Evolutionary conservation across 768 basidiomycete genomes (phyloP).

Genomic region (Amanita pseudoporphyria): DNA sequence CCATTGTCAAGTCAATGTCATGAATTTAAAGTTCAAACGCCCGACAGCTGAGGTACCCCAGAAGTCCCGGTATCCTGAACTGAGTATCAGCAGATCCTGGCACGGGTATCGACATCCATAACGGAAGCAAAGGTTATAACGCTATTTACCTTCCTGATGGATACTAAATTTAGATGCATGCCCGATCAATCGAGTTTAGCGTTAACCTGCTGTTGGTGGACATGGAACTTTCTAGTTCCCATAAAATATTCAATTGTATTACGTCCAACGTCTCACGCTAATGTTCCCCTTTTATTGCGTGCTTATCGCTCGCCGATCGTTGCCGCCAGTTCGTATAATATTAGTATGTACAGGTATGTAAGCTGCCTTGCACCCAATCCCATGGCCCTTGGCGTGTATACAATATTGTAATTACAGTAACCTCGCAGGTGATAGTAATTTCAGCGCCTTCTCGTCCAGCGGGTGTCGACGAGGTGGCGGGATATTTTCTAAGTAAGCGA

Average conservation of each 20-base stretch:
- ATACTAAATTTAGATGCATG: not conserved
- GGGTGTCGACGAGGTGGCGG: slow-evolving; percentile 60
- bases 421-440: slow-evolving; percentile 24
- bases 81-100: no score
- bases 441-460: slow-evolving; percentile 42
- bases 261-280: slow-evolving; percentile 2
- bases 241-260: not conserved
- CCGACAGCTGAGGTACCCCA: not conserved
- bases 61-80: not conserved
- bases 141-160: slow-evolving; percentile 3
- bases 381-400: not conserved
- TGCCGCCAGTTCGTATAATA: slow-evolving; percentile 7
- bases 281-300: not conserved
- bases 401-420: slow-evolving; percentile 8
- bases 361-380: no score
- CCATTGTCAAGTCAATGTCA: not conserved
- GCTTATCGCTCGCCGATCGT: slow-evolving; percentile 5
- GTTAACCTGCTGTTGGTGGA: not conserved
- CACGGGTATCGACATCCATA: not conserved
- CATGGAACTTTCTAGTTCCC: slow-evolving; percentile 3
- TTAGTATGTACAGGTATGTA: slow-evolving; percentile 5
- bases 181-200: slow-evolving; percentile 3
- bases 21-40: not conserved
- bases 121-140: slow-evolving; percentile 6
- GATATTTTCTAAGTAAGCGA: slow-evolving; percentile 58